phyloP scores from a whole-genome alignment of 305 asterid genomes.

The Stenogyne calaminthoides region DNA sequence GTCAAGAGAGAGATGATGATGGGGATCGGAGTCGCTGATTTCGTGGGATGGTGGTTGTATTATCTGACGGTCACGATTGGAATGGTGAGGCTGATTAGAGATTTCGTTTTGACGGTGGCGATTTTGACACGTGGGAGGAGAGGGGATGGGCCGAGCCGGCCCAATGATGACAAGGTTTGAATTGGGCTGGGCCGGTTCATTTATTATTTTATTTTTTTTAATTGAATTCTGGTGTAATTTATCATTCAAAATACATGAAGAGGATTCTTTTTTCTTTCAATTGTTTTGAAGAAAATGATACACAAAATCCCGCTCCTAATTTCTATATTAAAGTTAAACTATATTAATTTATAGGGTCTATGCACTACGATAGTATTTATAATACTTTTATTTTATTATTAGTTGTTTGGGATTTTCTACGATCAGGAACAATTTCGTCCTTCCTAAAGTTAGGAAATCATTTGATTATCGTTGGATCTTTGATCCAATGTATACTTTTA shows the following conservation, averaged over 20 bases:
- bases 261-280: neutral
- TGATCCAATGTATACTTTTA: no score
- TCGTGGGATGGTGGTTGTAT: slow-evolving; percentile 80
- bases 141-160: slow-evolving; percentile 24
- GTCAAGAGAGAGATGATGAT: slow-evolving; percentile 58
- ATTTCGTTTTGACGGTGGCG: slow-evolving; percentile 30
- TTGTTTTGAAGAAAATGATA: no score
- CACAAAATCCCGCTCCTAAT: no score
- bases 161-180: slow-evolving; percentile 45
- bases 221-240: slow-evolving; percentile 5
- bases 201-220: neutral
- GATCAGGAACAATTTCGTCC: no score
- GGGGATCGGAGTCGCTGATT: slow-evolving; percentile 55
- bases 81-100: slow-evolving; percentile 49
- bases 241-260: neutral
- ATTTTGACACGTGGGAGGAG: slow-evolving; percentile 44
- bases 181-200: slow-evolving; percentile 15
- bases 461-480: no score
- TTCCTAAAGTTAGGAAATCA: no score
- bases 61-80: slow-evolving; percentile 61
- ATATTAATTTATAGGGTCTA: no score
- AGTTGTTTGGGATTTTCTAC: no score
- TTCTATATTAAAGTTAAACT: no score
- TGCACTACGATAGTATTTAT: no score
- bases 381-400: no score